Conservation (phyloP, 2,329 filamentous ascomycete genomes). For the Chaetomium strumarium region DNA sequence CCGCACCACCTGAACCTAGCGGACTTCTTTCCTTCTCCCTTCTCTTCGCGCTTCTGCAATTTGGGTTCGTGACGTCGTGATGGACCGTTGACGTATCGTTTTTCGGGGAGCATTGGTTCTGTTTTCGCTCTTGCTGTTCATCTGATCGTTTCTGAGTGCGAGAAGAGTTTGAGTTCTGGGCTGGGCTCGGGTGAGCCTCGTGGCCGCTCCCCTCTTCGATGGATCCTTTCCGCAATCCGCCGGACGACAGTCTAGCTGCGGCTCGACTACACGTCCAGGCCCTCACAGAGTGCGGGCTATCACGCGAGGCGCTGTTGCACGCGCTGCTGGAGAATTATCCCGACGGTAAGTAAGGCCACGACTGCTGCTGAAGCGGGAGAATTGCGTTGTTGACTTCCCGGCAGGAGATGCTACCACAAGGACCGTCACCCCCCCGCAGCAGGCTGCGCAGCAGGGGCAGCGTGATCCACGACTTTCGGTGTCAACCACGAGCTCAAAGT, state of each 20-base stretch:
- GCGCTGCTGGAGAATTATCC: conserved; percentile 30
- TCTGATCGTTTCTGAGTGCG: not conserved
- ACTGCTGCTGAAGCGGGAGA: not conserved
- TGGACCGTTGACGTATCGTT: conserved; percentile 9
- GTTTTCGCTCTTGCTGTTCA: not conserved
- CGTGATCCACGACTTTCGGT: conserved; percentile 20
- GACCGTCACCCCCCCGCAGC: conserved; percentile 12
- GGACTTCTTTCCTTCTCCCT: not conserved
- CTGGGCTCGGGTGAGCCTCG: conserved; percentile 3
- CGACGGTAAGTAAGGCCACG: conserved; percentile 14
- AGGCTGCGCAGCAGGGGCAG: conserved; percentile 12
- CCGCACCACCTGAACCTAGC: not conserved
- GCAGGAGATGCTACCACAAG: not conserved
- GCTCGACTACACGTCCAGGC: conserved; percentile 31
- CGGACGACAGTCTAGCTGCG: conserved; percentile 27
- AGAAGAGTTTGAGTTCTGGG: not conserved
- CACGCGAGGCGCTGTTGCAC: conserved; percentile 29
- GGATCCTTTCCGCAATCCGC: conserved; percentile 25
- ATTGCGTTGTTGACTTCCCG: not conserved
- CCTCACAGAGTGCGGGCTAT: conserved; percentile 28
- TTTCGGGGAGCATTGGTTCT: conserved; percentile 3
- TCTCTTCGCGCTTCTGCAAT: not conserved
- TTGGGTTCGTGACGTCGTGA: conserved; percentile 1
- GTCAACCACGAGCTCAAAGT: conserved; percentile 45
- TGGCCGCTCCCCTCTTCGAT: conserved; percentile 16